Evolutionary conservation across 2,329 filamentous ascomycete species (phyloP).

Genomic region (Colletotrichum limetticola): DNA sequence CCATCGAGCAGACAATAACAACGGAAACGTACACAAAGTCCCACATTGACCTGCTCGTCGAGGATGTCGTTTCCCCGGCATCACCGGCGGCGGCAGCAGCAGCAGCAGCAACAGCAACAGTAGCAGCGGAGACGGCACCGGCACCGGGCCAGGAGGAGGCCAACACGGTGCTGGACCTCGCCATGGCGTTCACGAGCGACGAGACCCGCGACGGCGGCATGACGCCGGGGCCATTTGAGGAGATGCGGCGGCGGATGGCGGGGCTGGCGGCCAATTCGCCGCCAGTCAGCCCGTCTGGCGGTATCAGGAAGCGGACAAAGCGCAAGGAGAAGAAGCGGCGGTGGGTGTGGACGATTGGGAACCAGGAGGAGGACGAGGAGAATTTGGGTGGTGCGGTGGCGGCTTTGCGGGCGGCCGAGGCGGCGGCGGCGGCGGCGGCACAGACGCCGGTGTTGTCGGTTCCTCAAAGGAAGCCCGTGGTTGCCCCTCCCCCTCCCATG

Average conservation of each 20-base stretch:
- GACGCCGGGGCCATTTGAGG: slow-evolving; percentile 72
- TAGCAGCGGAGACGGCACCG: too few relatives aligned
- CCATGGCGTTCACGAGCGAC: slow-evolving; percentile 62
- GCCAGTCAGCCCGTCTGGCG: slow-evolving; percentile 48
- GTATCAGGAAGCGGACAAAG: slow-evolving; percentile 62
- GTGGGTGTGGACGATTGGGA: slow-evolving; percentile 75
- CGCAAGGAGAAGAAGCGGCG: slow-evolving; percentile 69
- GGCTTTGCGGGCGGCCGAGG: slow-evolving; percentile 49
- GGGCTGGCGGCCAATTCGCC: slow-evolving; percentile 55
- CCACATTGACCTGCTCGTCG: slow-evolving; percentile 70
- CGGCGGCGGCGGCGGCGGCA: slow-evolving; percentile 42
- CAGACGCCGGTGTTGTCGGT: neutral
- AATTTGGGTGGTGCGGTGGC: slow-evolving; percentile 55
- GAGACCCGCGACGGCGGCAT: slow-evolving; percentile 70
- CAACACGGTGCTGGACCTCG: slow-evolving; percentile 58
- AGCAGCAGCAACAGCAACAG: too few relatives aligned
- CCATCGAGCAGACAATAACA: slow-evolving; percentile 71
- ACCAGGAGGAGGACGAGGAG: slow-evolving; percentile 58
- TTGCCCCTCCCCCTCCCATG: neutral
- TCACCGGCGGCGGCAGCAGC: slow-evolving; percentile 45
- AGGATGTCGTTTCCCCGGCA: slow-evolving; percentile 63
- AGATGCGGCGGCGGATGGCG: slow-evolving; percentile 69
- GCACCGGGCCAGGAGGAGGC: slow-evolving; percentile 44
- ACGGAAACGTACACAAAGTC: slow-evolving; percentile 71
- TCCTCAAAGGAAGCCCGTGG: slow-evolving; percentile 23